Evolutionary conservation across 768 basidiomycete genomes (phyloP).

Genomic region (Mycena rebaudengoi): DNA sequence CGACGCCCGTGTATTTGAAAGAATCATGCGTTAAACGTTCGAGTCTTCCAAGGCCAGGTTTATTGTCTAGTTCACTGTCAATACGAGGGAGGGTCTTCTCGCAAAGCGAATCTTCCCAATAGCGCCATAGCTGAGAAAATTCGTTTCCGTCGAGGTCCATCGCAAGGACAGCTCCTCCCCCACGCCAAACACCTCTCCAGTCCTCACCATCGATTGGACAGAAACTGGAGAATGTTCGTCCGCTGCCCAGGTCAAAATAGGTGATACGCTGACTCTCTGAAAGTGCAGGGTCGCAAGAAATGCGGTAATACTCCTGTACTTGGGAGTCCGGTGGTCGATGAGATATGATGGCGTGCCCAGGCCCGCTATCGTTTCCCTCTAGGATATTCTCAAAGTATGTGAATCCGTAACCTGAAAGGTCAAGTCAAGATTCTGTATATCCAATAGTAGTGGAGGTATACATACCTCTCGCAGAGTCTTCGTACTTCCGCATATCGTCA

Average conservation of each 20-base stretch:
- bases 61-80: conserved; percentile 47
- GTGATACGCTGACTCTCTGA: conserved; percentile 45
- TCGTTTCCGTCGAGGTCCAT: conserved; percentile 53
- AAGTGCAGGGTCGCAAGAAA: conserved; percentile 36
- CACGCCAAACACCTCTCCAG: conserved; percentile 47
- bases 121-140: conserved; percentile 54
- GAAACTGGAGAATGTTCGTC: conserved; percentile 44
- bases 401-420: conserved; percentile 8
- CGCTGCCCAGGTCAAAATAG: conserved; percentile 48
- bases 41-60: conserved; percentile 50
- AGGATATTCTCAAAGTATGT: conserved; percentile 11
- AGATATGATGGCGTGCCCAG: conserved; percentile 33
- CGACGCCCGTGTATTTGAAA: conserved; percentile 38
- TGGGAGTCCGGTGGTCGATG: conserved; percentile 51
- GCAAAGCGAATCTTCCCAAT: conserved; percentile 48
- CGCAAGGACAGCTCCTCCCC: conserved; percentile 45
- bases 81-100: conserved; percentile 39
- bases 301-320: conserved; percentile 46
- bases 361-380: background rate
- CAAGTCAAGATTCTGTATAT: background rate
- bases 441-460: background rate
- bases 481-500: conserved; percentile 46
- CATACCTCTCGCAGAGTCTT: conserved; percentile 46
- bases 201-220: conserved; percentile 47
- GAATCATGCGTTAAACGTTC: conserved; percentile 52